Percentiles rank a stretch among this genome's conserved stretches.
phyloP scores from a whole-genome alignment of 805 yeast genomes.

The Metschnikowia lunata region DNA sequence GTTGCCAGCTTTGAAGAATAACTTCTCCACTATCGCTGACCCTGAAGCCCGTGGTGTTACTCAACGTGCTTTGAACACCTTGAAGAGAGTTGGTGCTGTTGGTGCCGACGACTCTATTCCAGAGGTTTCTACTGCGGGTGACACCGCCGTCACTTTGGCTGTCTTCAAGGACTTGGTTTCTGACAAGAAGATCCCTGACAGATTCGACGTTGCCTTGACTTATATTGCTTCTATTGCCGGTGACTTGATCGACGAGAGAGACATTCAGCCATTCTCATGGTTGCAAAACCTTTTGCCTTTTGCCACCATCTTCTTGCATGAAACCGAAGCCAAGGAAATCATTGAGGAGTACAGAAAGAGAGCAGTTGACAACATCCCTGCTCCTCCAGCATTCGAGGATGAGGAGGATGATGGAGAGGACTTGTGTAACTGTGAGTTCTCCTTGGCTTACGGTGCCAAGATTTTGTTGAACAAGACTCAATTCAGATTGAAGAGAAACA shows the following conservation, averaged over 20 bases:
- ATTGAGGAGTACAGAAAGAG: conserved; percentile 93
- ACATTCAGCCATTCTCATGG: conserved; percentile 90
- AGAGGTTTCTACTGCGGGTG: conserved; percentile 99
- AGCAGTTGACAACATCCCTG: conserved; percentile 97
- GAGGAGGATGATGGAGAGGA: conserved; percentile 99
- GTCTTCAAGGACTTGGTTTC: conserved; percentile 73
- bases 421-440: conserved; percentile 99
- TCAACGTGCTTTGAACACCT: conserved; percentile 91
- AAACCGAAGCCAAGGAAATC: conserved; percentile 81
- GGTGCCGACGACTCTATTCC: conserved; percentile 87
- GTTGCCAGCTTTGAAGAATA: conserved; percentile 93
- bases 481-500: conserved; percentile 96
- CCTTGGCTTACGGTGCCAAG: conserved; percentile 99
- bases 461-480: conserved; percentile 99
- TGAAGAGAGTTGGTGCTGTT: conserved; percentile 98
- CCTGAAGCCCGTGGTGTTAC: conserved; percentile 99
- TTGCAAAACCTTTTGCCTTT: conserved; percentile 82
- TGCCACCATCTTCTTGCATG: conserved; percentile 94
- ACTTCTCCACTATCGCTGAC: conserved; percentile 96
- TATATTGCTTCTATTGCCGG: conserved; percentile 97
- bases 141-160: conserved; percentile 76
- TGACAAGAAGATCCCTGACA: conserved; percentile 60
- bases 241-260: conserved; percentile 97
- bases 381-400: conserved; percentile 92
- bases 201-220: conserved; percentile 73